Conservation (phyloP, 805 yeast genomes). For the Pichia thaimueangensis region DNA sequence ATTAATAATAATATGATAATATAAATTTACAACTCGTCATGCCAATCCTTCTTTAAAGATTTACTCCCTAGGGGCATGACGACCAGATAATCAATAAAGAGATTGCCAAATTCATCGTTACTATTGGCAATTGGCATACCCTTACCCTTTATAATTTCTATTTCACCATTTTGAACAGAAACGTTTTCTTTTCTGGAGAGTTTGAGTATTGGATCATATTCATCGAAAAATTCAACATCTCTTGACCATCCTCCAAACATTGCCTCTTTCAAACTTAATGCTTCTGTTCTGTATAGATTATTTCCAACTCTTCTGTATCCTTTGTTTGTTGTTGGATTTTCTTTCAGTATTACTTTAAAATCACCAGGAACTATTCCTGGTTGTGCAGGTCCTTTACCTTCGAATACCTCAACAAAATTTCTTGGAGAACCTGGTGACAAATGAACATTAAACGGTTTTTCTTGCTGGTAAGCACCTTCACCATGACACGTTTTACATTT, state of each 20-base stretch:
- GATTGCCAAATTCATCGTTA: conserved; percentile 49
- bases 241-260: conserved; percentile 76
- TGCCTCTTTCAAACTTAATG: conserved; percentile 66
- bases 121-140: conserved; percentile 75
- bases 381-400: conserved; percentile 75
- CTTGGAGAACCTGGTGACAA: conserved; percentile 68
- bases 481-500: conserved; percentile 73
- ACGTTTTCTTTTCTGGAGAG: conserved; percentile 47
- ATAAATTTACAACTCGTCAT: conserved; percentile 27
- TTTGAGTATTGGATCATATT: conserved; percentile 38
- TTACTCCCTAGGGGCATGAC: conserved; percentile 36
- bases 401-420: conserved; percentile 48
- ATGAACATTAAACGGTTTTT: conserved; percentile 52
- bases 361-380: conserved; percentile 86
- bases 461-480: conserved; percentile 48
- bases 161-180: conserved; percentile 56
- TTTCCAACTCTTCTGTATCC: conserved; percentile 82
- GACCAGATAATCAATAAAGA: conserved; percentile 43
- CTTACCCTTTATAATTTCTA: conserved; percentile 62
- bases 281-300: conserved; percentile 76
- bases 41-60: conserved; percentile 15
- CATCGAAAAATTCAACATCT: conserved; percentile 59
- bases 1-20: no score
- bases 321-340: conserved; percentile 49
- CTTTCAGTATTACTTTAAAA: conserved; percentile 54